Percentiles rank a stretch among this genome's conserved stretches.
Conservation (phyloP, 2,329 filamentous ascomycete species). For the Ophiostoma novo-ulmi region DNA sequence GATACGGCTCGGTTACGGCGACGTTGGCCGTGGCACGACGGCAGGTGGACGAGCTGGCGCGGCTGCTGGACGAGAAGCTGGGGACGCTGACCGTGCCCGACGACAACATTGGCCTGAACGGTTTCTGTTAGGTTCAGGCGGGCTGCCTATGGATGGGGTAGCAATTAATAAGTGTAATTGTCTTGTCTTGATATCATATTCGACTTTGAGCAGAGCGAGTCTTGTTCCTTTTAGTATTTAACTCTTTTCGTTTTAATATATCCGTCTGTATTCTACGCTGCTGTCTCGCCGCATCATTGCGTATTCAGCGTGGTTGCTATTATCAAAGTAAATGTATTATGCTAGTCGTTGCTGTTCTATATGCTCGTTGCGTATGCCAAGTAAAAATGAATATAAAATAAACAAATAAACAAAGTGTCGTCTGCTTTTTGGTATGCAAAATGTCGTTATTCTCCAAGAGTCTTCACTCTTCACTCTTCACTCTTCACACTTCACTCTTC, state of each 20-base stretch:
- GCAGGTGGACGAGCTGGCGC: slow-evolving; percentile 55
- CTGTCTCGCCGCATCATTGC: too few species aligned
- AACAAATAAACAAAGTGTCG: neutral
- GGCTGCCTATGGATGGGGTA: neutral
- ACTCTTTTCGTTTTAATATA: neutral
- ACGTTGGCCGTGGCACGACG: slow-evolving; percentile 49
- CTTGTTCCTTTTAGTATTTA: neutral
- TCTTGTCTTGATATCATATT: neutral
- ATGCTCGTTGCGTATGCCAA: neutral
- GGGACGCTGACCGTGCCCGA: slow-evolving; percentile 50
- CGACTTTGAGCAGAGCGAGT: slow-evolving; percentile 10
- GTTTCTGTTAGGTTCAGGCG: slow-evolving; percentile 23
- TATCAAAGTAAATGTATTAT: neutral
- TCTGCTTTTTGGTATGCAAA: slow-evolving; percentile 5
- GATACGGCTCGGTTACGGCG: slow-evolving; percentile 37
- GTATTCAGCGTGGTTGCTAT: neutral
- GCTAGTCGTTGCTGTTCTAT: neutral
- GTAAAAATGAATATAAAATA: neutral
- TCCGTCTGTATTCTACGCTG: neutral
- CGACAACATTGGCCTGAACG: slow-evolving; percentile 42
- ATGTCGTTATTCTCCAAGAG: neutral
- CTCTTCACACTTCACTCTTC: neutral
- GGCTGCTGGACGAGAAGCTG: slow-evolving; percentile 57
- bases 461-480: neutral
- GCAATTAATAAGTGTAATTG: neutral